These are phyloP conservation scores for Ceratobasidium sp. DNA, from an alignment of 1,284 basidiomycete genomes.

Conservation along the genomic window DNA sequence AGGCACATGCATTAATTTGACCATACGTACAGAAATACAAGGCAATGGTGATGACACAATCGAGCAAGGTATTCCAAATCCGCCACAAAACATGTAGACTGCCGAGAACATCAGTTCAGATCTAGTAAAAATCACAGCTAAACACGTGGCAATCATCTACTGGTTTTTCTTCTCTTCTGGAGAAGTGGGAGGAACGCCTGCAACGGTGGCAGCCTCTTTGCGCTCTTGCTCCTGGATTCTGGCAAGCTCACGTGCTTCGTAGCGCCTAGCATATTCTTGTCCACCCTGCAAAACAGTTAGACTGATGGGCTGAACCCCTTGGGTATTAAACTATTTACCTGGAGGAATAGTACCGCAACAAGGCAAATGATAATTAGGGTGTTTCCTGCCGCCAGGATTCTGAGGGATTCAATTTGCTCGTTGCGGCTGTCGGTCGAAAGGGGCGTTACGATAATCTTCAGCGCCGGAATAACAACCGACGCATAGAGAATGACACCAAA, in stretches of 20 bases:
- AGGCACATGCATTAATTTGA: neutral
- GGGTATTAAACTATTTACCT: constrained; percentile 56
- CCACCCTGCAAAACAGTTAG: constrained; percentile 72
- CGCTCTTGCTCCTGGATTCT: constrained; percentile 53
- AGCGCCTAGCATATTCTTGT: constrained; percentile 80
- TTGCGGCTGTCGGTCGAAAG: constrained; percentile 62
- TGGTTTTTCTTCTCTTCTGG: constrained; percentile 39
- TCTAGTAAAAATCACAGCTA: constrained; percentile 13
- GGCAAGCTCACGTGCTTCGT: constrained; percentile 67
- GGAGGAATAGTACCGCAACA: constrained; percentile 68
- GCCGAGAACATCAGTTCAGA: neutral
- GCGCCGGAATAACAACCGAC: constrained; percentile 75
- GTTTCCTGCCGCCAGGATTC: constrained; percentile 82
- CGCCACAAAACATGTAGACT: neutral
- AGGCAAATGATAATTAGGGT: constrained; percentile 77
- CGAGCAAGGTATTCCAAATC: neutral
- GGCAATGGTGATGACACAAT: neutral
- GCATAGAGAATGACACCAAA: constrained; percentile 80
- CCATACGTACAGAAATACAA: constrained; percentile 17
- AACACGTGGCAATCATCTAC: constrained; percentile 28
- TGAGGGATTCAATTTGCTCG: constrained; percentile 78
- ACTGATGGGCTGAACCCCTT: neutral
- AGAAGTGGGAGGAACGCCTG: neutral
- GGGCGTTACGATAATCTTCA: constrained; percentile 74
- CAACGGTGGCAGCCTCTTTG: constrained; percentile 39